Conservation (phyloP, 305 asterid genomes). For the Fraxinus sp. region DNA sequence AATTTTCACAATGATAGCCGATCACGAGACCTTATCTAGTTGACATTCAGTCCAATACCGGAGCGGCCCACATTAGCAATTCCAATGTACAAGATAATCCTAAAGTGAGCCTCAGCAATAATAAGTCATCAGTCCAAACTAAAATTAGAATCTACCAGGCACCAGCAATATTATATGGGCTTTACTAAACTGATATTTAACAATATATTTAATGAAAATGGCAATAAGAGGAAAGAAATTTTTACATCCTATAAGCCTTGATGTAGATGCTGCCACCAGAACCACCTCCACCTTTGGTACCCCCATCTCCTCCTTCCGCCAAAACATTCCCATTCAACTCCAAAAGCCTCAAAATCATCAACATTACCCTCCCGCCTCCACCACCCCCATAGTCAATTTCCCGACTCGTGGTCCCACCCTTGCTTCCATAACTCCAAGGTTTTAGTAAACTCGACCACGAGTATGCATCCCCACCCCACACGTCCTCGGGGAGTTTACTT, state of each 20-base stretch:
- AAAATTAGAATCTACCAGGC: conserved; percentile 5
- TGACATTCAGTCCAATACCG: conserved; percentile 17
- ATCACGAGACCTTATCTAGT: not conserved
- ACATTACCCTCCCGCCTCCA: conserved; percentile 86
- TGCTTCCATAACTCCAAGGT: conserved; percentile 93
- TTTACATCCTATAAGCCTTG: conserved; percentile 76
- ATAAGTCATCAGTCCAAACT: conserved; percentile 16
- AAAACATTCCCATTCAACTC: conserved; percentile 84
- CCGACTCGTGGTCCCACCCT: conserved; percentile 84
- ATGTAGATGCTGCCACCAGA: conserved; percentile 96
- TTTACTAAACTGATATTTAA: not conserved
- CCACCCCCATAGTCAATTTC: conserved; percentile 93
- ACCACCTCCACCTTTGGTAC: conserved; percentile 91
- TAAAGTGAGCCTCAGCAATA: not conserved
- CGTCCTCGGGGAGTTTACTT: conserved; percentile 78
- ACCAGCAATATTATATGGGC: not conserved
- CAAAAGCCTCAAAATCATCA: conserved; percentile 48
- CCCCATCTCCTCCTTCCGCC: conserved; percentile 97
- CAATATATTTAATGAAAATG: conserved; percentile 19
- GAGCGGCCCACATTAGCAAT: conserved; percentile 13
- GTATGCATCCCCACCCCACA: conserved; percentile 98
- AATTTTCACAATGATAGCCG: not conserved
- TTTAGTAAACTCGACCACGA: conserved; percentile 72
- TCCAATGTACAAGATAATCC: not conserved
- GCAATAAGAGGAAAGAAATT: conserved; percentile 24